These are phyloP conservation scores for Sarocladium kiliense DNA, from an alignment of 2,329 filamentous ascomycete genomes.

Conservation along the genomic window DNA sequence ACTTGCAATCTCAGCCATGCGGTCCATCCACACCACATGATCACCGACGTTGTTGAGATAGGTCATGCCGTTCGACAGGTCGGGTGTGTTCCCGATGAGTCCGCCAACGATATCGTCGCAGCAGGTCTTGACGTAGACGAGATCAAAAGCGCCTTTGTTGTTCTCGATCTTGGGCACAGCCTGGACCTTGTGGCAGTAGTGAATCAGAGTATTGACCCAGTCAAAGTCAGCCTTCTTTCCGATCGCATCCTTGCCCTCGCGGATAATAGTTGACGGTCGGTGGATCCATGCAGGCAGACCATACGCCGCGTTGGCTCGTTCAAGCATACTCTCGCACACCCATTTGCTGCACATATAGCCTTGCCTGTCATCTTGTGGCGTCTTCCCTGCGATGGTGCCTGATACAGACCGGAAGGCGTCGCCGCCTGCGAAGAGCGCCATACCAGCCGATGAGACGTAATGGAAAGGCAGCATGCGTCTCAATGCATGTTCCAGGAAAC, in stretches of 20 bases:
- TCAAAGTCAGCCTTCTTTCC: neutral
- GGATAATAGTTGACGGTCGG: slow-evolving; percentile 14
- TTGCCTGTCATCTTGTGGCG: slow-evolving; percentile 2
- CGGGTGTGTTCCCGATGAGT: too few relatives aligned
- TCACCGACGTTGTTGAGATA: too few relatives aligned
- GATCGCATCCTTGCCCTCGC: slow-evolving; percentile 10
- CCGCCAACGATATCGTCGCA: too few relatives aligned
- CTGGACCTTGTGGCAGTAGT: neutral
- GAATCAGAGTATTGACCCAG: slow-evolving; percentile 9
- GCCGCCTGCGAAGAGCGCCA: slow-evolving; percentile 8
- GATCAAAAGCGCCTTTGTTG: too few relatives aligned
- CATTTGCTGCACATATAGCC: slow-evolving; percentile 29
- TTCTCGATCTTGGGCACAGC: too few relatives aligned
- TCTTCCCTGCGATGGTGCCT: neutral
- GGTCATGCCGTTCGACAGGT: too few relatives aligned
- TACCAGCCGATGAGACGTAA: slow-evolving; percentile 19
- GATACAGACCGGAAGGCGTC: neutral
- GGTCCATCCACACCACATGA: too few relatives aligned
- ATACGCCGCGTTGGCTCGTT: slow-evolving; percentile 13
- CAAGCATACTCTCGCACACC: slow-evolving; percentile 26
- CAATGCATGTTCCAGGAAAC: slow-evolving; percentile 21
- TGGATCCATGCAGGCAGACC: slow-evolving; percentile 14
- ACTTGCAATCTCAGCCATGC: too few relatives aligned
- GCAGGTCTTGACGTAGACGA: too few relatives aligned
- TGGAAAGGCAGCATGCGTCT: slow-evolving; percentile 19